Percentiles rank a stretch among this genome's conserved stretches.
These are phyloP conservation scores for Aspergillus haitiensis DNA, from an alignment of 495 filamentous ascomycete genomes.

Conservation along the genomic window DNA sequence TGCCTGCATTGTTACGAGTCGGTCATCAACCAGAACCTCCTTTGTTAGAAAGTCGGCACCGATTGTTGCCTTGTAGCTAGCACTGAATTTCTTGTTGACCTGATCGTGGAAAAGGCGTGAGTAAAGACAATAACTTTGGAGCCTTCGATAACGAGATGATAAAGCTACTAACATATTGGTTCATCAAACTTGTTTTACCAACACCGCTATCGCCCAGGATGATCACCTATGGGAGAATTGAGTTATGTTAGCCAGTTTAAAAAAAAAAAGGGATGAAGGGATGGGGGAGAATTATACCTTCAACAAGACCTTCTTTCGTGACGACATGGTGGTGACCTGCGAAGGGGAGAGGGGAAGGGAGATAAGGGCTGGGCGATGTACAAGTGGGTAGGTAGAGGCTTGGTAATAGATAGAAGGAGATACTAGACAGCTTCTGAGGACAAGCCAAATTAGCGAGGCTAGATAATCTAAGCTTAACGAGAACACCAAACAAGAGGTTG, in stretches of 20 bases:
- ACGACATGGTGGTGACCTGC: slow-evolving; percentile 63
- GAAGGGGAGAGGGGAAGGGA: neutral
- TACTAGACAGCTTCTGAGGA: neutral
- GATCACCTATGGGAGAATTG: slow-evolving; percentile 68
- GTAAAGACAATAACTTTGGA: slow-evolving; percentile 16
- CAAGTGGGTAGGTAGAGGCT: no score
- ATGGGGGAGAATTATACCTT: slow-evolving; percentile 61
- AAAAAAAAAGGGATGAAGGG: neutral
- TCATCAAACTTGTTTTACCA: slow-evolving; percentile 99
- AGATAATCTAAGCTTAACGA: neutral
- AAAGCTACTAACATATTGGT: slow-evolving; percentile 89
- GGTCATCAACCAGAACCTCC: slow-evolving; percentile 95
- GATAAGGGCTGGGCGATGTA: slow-evolving; percentile 4
- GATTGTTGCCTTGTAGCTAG: slow-evolving; percentile 99
- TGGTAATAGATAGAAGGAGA: slow-evolving; percentile 5
- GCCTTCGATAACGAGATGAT: slow-evolving; percentile 7
- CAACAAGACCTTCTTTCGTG: slow-evolving; percentile 93
- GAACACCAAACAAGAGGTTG: neutral
- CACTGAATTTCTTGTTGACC: slow-evolving; percentile 99
- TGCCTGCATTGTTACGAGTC: slow-evolving; percentile 98
- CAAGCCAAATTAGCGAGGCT: neutral
- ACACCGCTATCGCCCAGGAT: slow-evolving; percentile 98
- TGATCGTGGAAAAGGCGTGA: slow-evolving; percentile 38
- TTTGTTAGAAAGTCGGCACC: slow-evolving; percentile 98
- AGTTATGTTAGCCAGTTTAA: slow-evolving; percentile 1